Percentiles rank a stretch among this genome's conserved stretches.
phyloP scores from a whole-genome alignment of 768 basidiomycete species.

The Trametes cubensis region DNA sequence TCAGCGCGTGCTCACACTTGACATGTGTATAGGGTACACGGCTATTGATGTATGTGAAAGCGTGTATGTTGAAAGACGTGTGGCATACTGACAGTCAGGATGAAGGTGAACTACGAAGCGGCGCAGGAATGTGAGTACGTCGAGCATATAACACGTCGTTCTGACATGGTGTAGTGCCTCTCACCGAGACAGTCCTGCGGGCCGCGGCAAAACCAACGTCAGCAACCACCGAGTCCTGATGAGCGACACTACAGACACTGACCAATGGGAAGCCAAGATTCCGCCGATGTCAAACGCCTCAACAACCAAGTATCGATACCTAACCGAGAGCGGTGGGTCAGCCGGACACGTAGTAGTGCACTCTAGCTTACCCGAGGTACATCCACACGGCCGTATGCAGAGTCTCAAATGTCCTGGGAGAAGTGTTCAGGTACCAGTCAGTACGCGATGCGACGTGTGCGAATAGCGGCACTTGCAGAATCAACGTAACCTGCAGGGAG shows the following conservation, averaged over 20 bases:
- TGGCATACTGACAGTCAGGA: not conserved
- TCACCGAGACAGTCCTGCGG: not conserved
- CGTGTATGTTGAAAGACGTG: not conserved
- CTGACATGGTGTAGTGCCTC: not conserved
- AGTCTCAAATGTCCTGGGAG: not conserved
- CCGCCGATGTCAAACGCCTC: constrained; percentile 1
- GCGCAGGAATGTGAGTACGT: not conserved
- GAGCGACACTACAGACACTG: not conserved
- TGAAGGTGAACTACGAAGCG: not conserved
- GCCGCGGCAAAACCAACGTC: not conserved
- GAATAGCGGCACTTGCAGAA: no score
- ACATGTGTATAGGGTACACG: not conserved
- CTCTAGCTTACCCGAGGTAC: not conserved
- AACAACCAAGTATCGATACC: not conserved
- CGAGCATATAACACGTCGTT: not conserved
- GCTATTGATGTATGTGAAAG: not conserved
- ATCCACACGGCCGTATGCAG: constrained; percentile 3
- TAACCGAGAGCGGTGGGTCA: not conserved
- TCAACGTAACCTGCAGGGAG: not conserved
- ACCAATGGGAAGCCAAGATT: constrained; percentile 1
- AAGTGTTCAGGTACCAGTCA: not conserved
- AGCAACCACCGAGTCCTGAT: not conserved
- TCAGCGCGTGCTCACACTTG: not conserved
- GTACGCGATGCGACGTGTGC: not conserved
- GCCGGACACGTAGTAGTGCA: no score